Conservation (phyloP, 2,329 filamentous ascomycete species). For the Xylaria sp. region DNA sequence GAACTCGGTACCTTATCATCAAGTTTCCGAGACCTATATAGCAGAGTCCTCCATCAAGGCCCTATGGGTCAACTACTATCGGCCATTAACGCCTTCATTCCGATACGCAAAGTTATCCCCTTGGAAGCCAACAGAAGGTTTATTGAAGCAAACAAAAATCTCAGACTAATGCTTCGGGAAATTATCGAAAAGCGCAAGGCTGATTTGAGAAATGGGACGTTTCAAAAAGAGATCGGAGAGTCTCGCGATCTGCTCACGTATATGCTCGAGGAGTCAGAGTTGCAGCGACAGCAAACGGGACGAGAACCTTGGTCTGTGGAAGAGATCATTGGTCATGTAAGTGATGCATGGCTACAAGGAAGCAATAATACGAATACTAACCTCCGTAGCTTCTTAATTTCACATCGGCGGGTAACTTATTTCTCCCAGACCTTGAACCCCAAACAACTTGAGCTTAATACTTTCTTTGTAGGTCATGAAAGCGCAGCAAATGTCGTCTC, state of each 20-base stretch:
- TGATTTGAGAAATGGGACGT: conserved; percentile 45
- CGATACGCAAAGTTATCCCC: conserved; percentile 52
- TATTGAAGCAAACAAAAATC: conserved; percentile 49
- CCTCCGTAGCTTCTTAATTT: conserved; percentile 35
- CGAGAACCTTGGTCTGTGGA: conserved; percentile 48
- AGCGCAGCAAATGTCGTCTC: conserved; percentile 50
- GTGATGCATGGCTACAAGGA: not conserved
- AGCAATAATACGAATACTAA: not conserved
- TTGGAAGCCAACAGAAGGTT: conserved; percentile 55
- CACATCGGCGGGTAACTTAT: conserved; percentile 42
- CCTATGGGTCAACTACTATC: conserved; percentile 47
- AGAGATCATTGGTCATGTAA: conserved; percentile 50
- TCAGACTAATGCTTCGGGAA: conserved; percentile 51
- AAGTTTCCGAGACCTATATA: conserved; percentile 49
- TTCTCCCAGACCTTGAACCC: conserved; percentile 39
- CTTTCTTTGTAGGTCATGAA: conserved; percentile 49
- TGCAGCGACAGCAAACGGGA: conserved; percentile 40
- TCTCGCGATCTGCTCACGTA: conserved; percentile 48
- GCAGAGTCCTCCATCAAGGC: conserved; percentile 49
- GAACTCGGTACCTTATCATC: conserved; percentile 49
- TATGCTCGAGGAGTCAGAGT: conserved; percentile 47
- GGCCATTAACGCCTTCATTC: conserved; percentile 50
- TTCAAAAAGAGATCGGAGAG: conserved; percentile 40
- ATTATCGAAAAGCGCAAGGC: conserved; percentile 47
- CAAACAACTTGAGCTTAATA: not conserved